A percentile compares a stretch with the other conserved stretches of the same genome.
phyloP scores from a whole-genome alignment of 768 basidiomycete genomes.

The Tricholoma flavovirens region DNA sequence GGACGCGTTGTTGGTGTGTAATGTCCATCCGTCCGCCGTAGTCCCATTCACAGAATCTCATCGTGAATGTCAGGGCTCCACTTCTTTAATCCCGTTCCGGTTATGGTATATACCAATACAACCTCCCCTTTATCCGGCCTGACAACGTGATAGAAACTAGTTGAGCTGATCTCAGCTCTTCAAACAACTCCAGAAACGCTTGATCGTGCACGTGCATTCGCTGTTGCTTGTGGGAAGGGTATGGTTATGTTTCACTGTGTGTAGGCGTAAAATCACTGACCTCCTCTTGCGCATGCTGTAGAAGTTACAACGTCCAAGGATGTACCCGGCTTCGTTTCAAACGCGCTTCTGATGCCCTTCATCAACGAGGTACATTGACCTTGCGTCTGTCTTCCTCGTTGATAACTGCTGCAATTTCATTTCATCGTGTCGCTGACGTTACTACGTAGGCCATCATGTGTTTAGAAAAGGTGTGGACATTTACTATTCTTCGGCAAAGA shows the following conservation, averaged over 20 bases:
- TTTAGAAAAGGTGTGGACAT: slow-evolving; percentile 66
- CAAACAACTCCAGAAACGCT: slow-evolving; percentile 82
- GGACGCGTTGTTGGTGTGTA: slow-evolving; percentile 74
- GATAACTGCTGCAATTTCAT: not conserved
- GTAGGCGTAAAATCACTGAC: not conserved
- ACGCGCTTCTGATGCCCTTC: slow-evolving; percentile 94
- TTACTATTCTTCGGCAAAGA: not conserved
- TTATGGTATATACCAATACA: slow-evolving; percentile 60
- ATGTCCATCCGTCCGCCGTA: not conserved
- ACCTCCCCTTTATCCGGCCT: not conserved
- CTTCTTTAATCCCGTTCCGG: slow-evolving; percentile 96
- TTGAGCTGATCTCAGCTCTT: slow-evolving; percentile 90
- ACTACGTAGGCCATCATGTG: slow-evolving; percentile 78
- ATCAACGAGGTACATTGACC: slow-evolving; percentile 71
- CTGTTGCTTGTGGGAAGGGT: slow-evolving; percentile 89
- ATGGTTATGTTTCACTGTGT: slow-evolving; percentile 5
- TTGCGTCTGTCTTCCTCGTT: not conserved
- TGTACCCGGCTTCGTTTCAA: slow-evolving; percentile 93
- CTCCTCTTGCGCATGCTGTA: slow-evolving; percentile 21
- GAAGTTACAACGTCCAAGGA: slow-evolving; percentile 90
- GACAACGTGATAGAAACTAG: slow-evolving; percentile 58
- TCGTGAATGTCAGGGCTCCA: slow-evolving; percentile 56
- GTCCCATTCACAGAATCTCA: not conserved
- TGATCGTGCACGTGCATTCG: slow-evolving; percentile 73
- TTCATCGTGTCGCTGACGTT: not conserved